Evolutionary conservation across 768 basidiomycete species (phyloP).

Genomic region (Cyathus striatus): DNA sequence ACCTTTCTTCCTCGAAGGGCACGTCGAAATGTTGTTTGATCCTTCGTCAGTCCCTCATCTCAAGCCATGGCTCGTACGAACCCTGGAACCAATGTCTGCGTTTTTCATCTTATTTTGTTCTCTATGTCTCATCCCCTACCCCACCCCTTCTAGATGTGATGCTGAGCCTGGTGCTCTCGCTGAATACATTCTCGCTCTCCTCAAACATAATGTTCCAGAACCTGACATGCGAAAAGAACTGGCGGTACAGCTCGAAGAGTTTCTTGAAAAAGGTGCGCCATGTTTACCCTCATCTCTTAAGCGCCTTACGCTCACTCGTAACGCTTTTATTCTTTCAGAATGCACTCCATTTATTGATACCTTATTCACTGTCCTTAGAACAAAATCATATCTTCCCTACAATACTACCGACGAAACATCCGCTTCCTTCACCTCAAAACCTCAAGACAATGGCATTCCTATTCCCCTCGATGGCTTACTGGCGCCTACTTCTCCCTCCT

Average conservation of each 20-base stretch:
- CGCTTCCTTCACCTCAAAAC: conserved; percentile 35
- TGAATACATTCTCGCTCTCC: conserved; percentile 89
- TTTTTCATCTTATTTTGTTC: conserved; percentile 1
- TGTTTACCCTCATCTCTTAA: background rate
- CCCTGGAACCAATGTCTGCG: conserved; percentile 86
- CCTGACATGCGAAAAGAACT: conserved; percentile 79
- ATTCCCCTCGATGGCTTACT: conserved; percentile 71
- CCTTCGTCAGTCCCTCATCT: conserved; percentile 58
- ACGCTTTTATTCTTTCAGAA: conserved; percentile 38
- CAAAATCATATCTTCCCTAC: conserved; percentile 84
- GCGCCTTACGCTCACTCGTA: conserved; percentile 8
- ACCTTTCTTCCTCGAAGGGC: background rate
- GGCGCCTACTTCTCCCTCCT: conserved; percentile 31
- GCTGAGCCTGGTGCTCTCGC: conserved; percentile 92
- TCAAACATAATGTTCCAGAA: conserved; percentile 86
- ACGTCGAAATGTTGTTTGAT: conserved; percentile 58
- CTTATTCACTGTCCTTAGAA: conserved; percentile 79
- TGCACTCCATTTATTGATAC: conserved; percentile 75
- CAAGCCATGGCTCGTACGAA: conserved; percentile 84
- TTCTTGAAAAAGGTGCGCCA: conserved; percentile 82
- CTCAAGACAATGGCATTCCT: conserved; percentile 65
- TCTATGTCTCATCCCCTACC: conserved; percentile 9
- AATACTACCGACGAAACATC: conserved; percentile 19
- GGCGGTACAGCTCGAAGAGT: conserved; percentile 76
- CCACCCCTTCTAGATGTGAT: conserved; percentile 65